A percentile compares a stretch with the other conserved stretches of the same genome.
Conservation (phyloP, 208 protist species). For the Acanthamoeba lugdunensis region DNA sequence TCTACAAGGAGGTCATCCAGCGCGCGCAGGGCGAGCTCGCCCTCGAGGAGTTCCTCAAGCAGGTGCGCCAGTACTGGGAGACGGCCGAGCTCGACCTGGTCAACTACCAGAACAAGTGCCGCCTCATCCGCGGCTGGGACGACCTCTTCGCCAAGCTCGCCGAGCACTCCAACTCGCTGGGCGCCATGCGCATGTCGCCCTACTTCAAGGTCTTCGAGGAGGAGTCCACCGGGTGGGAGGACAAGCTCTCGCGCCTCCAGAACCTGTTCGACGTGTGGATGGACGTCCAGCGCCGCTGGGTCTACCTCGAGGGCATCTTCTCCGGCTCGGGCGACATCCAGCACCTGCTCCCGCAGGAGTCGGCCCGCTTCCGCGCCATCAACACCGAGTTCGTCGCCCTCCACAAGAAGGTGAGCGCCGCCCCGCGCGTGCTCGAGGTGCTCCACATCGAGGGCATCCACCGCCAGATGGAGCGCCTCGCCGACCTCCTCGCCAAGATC, state of each 20-base stretch:
- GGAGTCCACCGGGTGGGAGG: slow-evolving; percentile 91
- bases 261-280: slow-evolving; percentile 94
- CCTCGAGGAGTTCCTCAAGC: slow-evolving; percentile 90
- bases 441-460: slow-evolving; percentile 89
- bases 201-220: slow-evolving; percentile 94
- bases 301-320: slow-evolving; percentile 97
- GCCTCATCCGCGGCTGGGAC: slow-evolving; percentile 96
- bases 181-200: slow-evolving; percentile 95
- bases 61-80: slow-evolving; percentile 93
- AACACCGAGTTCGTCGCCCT: slow-evolving; percentile 94
- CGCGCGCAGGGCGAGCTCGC: slow-evolving; percentile 91
- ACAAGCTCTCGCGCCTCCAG: slow-evolving; percentile 92
- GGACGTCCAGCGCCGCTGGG: slow-evolving; percentile 97
- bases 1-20: slow-evolving; percentile 87
- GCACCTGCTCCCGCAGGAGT: slow-evolving; percentile 94
- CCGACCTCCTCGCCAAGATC: slow-evolving; percentile 92
- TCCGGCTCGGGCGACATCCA: slow-evolving; percentile 94
- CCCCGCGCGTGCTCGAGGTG: slow-evolving; percentile 93
- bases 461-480: slow-evolving; percentile 92
- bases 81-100: slow-evolving; percentile 93
- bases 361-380: slow-evolving; percentile 92
- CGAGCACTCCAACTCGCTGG: slow-evolving; percentile 94
- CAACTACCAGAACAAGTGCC: slow-evolving; percentile 94
- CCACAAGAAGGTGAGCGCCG: slow-evolving; percentile 90
- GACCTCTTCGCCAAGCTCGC: slow-evolving; percentile 93